Percentiles rank a stretch among this genome's conserved stretches.
Evolutionary conservation across 129 eudicot species (phyloP).

Genomic region (Helianthus annuus): HanXRQr2.0-SUNRISE NC_035445.2:163928093-163928592

Average conservation of each 20-base stretch:
- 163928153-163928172: no score
- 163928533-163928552: constrained; percentile 6
- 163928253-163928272: constrained; percentile 21
- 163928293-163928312: no score
- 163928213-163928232: constrained; percentile 14
- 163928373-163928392: background rate
- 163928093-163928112: no score
- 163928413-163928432: background rate
- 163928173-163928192: no score
- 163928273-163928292: no score
- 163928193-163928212: background rate
- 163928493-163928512: constrained; percentile 14
- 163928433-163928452: constrained; percentile 18
- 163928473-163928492: background rate
- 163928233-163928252: constrained; percentile 13
- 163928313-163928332: no score
- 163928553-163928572: constrained; percentile 19
- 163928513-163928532: constrained; percentile 3
- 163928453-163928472: constrained; percentile 13
- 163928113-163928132: no score
- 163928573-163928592: constrained; percentile 24
- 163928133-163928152: no score
- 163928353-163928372: constrained; percentile 5
- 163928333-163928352: background rate
- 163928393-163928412: background rate